Evolutionary conservation across 441 rosid species (phyloP), one percentile per base, ranked within the genome.

Genomic region (Gossypium laxum): DNA sequence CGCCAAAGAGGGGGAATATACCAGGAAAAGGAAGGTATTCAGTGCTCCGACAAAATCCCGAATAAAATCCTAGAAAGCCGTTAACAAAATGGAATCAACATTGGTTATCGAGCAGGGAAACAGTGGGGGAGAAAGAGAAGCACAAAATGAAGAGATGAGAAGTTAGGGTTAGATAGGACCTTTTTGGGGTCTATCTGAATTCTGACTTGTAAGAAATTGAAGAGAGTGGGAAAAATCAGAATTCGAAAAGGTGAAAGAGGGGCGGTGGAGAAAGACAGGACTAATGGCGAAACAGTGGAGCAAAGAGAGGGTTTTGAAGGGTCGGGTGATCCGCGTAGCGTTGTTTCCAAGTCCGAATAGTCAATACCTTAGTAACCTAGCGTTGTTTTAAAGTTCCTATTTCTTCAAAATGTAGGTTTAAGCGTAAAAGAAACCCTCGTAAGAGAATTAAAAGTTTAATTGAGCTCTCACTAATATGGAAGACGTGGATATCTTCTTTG

Each of bases 321-420:
- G 60, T n/a, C 70, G 41, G 60, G 60, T 54, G 24, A 30, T 28
- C 75, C 67, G 71, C 70, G 71, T 67, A 67, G 78, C 81, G 74
- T 75, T 54, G 51, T 30, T 72, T 57, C 11, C 2, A 26, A 58
- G 64, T 26, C 43, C 64, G 19, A 58, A 26, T n/a, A 4, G 18
- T 50, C 17, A 1, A n/a, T n/a, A 0, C 17, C 0, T 47, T 47
- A 0, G 51, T 4, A 18, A 52, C 21, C 14, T 58, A n/a, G 63
- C 63, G 63, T 58, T 58, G 38, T 58, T 58, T 24, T 68, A 1
- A 78, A 75, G 78, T 38, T 38, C 0, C 45, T 7, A 8, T 38
- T 38, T 38, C 12, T 38, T 38, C 45, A 38, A 38, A 38, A 38
- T 8, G 45, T 8, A 38, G 12, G 12, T 8, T 38, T 38, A 38